These are phyloP conservation scores for Suhomyces sp. DNA, from an alignment of 805 yeast species.

Conservation along the genomic window DNA sequence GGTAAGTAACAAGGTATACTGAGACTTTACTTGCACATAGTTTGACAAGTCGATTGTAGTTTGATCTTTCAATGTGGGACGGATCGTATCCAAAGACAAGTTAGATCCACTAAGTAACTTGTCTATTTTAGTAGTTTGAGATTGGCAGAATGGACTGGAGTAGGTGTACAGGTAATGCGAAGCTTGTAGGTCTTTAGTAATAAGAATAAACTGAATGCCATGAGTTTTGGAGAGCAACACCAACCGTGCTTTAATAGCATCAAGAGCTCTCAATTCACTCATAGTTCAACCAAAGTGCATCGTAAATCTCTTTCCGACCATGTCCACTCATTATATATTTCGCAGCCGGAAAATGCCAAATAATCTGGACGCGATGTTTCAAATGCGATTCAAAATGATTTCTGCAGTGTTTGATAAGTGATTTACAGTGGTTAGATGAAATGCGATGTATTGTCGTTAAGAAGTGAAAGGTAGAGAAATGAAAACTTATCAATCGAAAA, in stretches of 20 bases:
- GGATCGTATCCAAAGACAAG: neutral
- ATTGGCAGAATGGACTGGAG: neutral
- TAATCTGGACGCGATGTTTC: slow-evolving; percentile 1
- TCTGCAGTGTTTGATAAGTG: neutral
- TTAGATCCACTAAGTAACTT: neutral
- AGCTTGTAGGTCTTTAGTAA: neutral
- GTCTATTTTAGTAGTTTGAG: neutral
- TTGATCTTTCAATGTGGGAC: slow-evolving; percentile 1
- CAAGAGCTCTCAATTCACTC: neutral
- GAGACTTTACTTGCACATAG: slow-evolving; percentile 7
- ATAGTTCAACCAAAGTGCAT: neutral
- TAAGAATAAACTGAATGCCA: neutral
- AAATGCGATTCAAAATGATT: neutral
- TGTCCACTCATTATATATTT: neutral
- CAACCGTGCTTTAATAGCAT: neutral
- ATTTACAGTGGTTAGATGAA: neutral
- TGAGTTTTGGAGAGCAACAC: neutral
- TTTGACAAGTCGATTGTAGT: neutral
- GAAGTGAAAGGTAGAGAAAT: neutral
- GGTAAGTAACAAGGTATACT: slow-evolving; percentile 16
- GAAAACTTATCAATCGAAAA: slow-evolving; percentile 8
- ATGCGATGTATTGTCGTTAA: neutral
- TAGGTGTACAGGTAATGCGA: neutral
- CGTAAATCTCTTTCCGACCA: neutral
- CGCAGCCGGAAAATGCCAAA: neutral